Percentiles rank a stretch among this genome's conserved stretches.
These are phyloP conservation scores for Ceraceosorus guamensis DNA, from an alignment of 1,284 basidiomycete species.

Conservation along the genomic window DNA sequence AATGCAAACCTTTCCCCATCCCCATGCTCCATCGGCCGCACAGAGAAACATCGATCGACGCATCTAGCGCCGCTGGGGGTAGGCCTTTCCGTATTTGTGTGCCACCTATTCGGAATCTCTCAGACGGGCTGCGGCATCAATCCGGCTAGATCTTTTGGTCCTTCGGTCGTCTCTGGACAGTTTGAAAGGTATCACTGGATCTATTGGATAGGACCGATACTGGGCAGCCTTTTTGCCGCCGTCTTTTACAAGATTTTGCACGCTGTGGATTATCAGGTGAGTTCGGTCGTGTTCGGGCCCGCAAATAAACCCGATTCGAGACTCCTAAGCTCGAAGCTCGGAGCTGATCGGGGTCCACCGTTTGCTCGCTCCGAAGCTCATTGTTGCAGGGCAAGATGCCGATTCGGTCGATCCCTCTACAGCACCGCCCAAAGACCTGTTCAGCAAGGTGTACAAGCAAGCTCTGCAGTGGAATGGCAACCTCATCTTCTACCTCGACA, in stretches of 20 bases:
- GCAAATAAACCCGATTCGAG: no score
- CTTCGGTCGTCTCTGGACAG: conserved; percentile 6
- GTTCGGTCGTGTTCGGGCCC: neutral
- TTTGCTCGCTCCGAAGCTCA: conserved; percentile 6
- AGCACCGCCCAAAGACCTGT: neutral
- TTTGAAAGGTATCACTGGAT: conserved; percentile 10
- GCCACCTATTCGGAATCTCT: conserved; percentile 16
- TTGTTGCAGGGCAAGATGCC: conserved; percentile 8
- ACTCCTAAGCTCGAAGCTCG: neutral
- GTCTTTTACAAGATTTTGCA: conserved; percentile 8
- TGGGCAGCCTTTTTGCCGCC: conserved; percentile 7
- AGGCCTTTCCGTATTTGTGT: conserved; percentile 27
- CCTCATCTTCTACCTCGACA: conserved; percentile 1
- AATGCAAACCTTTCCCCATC: no score
- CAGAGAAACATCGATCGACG: conserved; percentile 51
- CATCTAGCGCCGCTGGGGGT: conserved; percentile 32
- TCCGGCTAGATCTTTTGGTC: conserved; percentile 11
- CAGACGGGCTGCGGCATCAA: conserved; percentile 12
- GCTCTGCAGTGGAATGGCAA: neutral
- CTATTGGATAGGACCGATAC: conserved; percentile 11
- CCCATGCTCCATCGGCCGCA: no score
- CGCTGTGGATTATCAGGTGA: neutral
- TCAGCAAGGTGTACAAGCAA: neutral
- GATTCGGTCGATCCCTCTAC: neutral
- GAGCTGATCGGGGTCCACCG: neutral